Evolutionary conservation across 345 rosid species (phyloP).

Genomic region (Hibiscus trionum): DNA sequence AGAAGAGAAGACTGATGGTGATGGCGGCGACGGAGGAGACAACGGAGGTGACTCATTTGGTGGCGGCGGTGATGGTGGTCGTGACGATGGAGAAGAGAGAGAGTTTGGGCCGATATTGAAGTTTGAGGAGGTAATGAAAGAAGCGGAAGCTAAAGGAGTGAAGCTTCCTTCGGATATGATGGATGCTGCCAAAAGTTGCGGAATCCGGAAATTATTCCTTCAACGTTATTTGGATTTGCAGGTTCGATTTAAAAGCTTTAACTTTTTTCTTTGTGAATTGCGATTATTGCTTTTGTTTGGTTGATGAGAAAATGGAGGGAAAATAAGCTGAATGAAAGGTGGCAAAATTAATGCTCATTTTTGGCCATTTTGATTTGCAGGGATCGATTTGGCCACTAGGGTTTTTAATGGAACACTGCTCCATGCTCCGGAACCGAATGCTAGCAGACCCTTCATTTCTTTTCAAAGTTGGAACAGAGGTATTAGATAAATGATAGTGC

Average conservation of each 20-base stretch:
- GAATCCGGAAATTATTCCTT: slow-evolving; percentile 58
- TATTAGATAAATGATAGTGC: slow-evolving; percentile 8
- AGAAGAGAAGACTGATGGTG: not conserved
- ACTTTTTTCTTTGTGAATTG: not conserved
- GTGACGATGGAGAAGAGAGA: slow-evolving; percentile 41
- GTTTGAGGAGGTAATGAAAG: slow-evolving; percentile 60
- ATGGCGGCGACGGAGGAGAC: slow-evolving; percentile 22
- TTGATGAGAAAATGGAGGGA: slow-evolving; percentile 9
- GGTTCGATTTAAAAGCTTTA: slow-evolving; percentile 27
- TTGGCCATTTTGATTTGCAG: slow-evolving; percentile 17
- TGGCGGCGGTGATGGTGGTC: slow-evolving; percentile 29
- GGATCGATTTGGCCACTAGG: slow-evolving; percentile 74
- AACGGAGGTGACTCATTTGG: slow-evolving; percentile 18
- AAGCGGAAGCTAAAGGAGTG: slow-evolving; percentile 61
- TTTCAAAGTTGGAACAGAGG: slow-evolving; percentile 95
- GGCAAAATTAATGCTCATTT: not conserved
- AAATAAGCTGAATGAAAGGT: not conserved
- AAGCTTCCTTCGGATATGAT: slow-evolving; percentile 65
- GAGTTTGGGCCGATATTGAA: slow-evolving; percentile 77
- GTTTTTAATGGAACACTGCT: slow-evolving; percentile 58
- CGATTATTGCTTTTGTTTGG: not conserved
- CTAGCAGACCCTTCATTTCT: slow-evolving; percentile 94
- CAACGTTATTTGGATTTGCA: slow-evolving; percentile 75
- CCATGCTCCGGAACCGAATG: slow-evolving; percentile 85
- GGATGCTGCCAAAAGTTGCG: slow-evolving; percentile 57